These are phyloP conservation scores for Metarhizium anisopliae DNA, from an alignment of 2,329 filamentous ascomycete genomes.

Conservation along the genomic window DNA sequence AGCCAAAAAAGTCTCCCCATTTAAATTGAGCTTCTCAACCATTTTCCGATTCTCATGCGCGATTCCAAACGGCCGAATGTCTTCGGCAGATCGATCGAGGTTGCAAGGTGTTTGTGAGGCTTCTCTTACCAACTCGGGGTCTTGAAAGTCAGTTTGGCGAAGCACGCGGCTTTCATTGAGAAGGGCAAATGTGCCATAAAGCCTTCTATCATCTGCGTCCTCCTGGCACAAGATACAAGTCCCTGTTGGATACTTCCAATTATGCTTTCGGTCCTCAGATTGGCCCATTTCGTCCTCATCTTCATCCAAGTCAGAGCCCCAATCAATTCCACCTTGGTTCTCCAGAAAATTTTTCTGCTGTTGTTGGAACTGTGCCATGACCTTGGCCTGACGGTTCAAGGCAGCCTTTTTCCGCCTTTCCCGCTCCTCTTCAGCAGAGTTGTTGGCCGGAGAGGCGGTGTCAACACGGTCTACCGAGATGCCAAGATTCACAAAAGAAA, in stretches of 20 bases:
- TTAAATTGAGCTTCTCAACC: slow-evolving; percentile 66
- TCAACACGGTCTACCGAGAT: slow-evolving; percentile 71
- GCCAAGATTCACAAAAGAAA: slow-evolving; percentile 53
- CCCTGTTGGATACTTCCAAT: slow-evolving; percentile 83
- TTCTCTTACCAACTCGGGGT: slow-evolving; percentile 78
- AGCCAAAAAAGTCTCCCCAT: slow-evolving; percentile 60
- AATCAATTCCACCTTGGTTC: slow-evolving; percentile 79
- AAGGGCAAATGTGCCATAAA: slow-evolving; percentile 91
- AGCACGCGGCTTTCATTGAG: slow-evolving; percentile 80
- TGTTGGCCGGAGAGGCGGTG: slow-evolving; percentile 69
- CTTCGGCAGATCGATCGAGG: slow-evolving; percentile 77
- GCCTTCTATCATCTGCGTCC: slow-evolving; percentile 76
- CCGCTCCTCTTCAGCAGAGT: slow-evolving; percentile 60
- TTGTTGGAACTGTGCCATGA: slow-evolving; percentile 97
- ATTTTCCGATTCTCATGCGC: slow-evolving; percentile 75
- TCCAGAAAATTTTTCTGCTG: slow-evolving; percentile 94
- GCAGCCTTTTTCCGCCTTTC: slow-evolving; percentile 88
- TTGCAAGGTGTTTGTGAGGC: slow-evolving; percentile 68
- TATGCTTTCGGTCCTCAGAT: slow-evolving; percentile 52
- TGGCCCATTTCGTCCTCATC: slow-evolving; percentile 52
- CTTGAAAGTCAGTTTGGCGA: slow-evolving; percentile 74
- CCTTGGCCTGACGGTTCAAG: slow-evolving; percentile 76
- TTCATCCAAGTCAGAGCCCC: slow-evolving; percentile 71
- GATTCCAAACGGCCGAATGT: slow-evolving; percentile 80
- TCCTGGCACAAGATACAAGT: slow-evolving; percentile 97